phyloP scores from a whole-genome alignment of 2,329 filamentous ascomycete species.

The Hymenoscyphus salicellus region DNA sequence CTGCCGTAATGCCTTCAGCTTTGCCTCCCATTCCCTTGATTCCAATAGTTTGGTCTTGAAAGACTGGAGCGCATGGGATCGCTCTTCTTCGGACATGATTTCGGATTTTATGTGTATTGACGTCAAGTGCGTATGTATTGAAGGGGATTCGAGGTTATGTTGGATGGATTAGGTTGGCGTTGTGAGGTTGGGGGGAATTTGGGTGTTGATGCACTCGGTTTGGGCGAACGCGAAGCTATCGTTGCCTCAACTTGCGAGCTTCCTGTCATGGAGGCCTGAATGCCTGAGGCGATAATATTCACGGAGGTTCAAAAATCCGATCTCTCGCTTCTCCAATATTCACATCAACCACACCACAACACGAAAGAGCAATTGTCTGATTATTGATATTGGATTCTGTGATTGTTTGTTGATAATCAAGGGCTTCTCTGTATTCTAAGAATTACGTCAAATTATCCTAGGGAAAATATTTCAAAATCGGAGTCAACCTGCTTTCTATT shows the following conservation, averaged over 20 bases:
- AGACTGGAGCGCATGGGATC: conserved; percentile 67
- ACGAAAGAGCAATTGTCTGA: not conserved
- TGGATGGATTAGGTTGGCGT: conserved; percentile 4
- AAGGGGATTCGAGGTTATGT: not conserved
- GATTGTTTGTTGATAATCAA: too few relatives aligned
- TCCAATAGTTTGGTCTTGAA: conserved; percentile 84
- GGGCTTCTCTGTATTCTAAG: too few relatives aligned
- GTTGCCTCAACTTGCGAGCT: conserved; percentile 8
- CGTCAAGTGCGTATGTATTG: not conserved
- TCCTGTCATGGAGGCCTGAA: not conserved
- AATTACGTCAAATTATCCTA: too few relatives aligned
- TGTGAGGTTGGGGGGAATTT: conserved; percentile 2
- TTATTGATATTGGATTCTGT: not conserved
- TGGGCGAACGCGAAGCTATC: conserved; percentile 15
- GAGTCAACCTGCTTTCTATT: too few relatives aligned
- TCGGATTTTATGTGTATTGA: conserved; percentile 5
- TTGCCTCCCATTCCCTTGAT: conserved; percentile 97
- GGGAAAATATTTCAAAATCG: too few relatives aligned
- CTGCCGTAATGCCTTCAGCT: conserved; percentile 87
- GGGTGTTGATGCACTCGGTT: conserved; percentile 6
- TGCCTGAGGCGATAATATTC: not conserved
- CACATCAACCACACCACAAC: not conserved
- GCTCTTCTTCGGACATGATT: conserved; percentile 47
- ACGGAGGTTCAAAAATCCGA: not conserved
- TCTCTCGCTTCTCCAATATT: not conserved